Conservation (phyloP, 73 alveolate genomes). For the Breviolum minutum region DNA sequence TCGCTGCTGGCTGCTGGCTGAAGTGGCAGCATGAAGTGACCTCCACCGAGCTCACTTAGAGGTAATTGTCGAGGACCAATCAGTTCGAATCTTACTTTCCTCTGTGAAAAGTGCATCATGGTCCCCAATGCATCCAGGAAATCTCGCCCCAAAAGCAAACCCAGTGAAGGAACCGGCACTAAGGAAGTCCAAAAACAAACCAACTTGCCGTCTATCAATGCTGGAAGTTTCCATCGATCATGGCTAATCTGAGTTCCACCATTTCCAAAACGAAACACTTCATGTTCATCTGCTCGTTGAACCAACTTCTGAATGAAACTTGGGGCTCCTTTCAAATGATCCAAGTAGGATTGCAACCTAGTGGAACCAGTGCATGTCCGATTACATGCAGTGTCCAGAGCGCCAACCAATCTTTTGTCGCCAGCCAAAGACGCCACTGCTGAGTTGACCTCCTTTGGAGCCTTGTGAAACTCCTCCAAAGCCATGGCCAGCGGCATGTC, state of each 20-base stretch:
- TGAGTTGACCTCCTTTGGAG: not conserved
- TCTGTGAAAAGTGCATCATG: not conserved
- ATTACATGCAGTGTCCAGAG: constrained; percentile 49
- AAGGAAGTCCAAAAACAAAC: not conserved
- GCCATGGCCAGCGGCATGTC: not conserved
- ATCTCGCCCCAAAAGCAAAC: not conserved
- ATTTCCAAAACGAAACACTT: constrained; percentile 27
- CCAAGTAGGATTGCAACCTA: not conserved
- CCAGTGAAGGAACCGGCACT: not conserved
- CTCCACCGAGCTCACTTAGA: not conserved
- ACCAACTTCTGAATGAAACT: not conserved
- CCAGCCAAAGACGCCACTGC: too few relatives aligned
- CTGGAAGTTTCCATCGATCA: not conserved
- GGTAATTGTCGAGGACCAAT: not conserved
- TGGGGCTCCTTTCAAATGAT: not conserved
- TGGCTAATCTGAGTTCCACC: not conserved
- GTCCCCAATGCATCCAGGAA: constrained; percentile 4
- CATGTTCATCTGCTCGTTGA: not conserved
- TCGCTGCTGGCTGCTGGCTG: not conserved
- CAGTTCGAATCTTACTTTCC: not conserved
- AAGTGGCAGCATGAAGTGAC: constrained; percentile 13
- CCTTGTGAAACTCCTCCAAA: not conserved
- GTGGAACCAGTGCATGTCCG: not conserved
- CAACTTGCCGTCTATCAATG: not conserved
- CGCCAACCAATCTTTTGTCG: not conserved